Percentiles rank a stretch among this genome's conserved stretches.
Evolutionary conservation across 2,329 filamentous ascomycete genomes (phyloP).

Genomic region (Talaromyces sp.): DNA sequence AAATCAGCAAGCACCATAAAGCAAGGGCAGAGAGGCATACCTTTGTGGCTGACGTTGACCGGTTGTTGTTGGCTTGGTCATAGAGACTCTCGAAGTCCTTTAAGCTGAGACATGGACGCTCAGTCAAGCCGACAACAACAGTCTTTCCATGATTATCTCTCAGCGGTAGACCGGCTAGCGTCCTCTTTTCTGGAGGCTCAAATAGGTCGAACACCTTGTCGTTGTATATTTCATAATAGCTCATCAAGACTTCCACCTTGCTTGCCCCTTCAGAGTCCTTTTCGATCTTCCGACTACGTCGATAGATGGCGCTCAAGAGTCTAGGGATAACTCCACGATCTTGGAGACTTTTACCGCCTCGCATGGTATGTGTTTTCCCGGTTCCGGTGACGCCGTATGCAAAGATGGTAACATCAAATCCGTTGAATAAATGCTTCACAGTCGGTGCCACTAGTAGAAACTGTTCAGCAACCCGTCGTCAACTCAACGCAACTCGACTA

Average conservation of each 20-base stretch:
- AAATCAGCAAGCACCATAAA: constrained; percentile 15
- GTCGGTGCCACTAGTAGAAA: constrained; percentile 69
- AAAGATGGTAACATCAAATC: constrained; percentile 82
- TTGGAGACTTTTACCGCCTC: constrained; percentile 77
- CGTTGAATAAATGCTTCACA: constrained; percentile 80
- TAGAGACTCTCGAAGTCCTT: constrained; percentile 89
- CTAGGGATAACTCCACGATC: constrained; percentile 85
- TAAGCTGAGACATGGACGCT: constrained; percentile 73
- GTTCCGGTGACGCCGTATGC: constrained; percentile 91
- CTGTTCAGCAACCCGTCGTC: constrained; percentile 15
- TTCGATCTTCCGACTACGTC: constrained; percentile 74
- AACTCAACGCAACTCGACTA: constrained; percentile 27
- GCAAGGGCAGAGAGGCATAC: constrained; percentile 25
- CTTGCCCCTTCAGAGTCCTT: constrained; percentile 71
- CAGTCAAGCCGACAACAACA: constrained; percentile 77
- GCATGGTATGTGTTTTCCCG: constrained; percentile 94
- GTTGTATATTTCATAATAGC: constrained; percentile 96
- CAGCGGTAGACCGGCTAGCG: constrained; percentile 70
- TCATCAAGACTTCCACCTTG: constrained; percentile 67
- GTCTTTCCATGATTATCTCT: constrained; percentile 84
- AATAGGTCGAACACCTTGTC: constrained; percentile 92
- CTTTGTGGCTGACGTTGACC: constrained; percentile 84
- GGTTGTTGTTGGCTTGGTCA: constrained; percentile 85
- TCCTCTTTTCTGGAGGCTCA: constrained; percentile 80
- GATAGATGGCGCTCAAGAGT: constrained; percentile 77